phyloP scores from a whole-genome alignment of 2,329 filamentous ascomycete species.

The Pyricularia sp. region DNA sequence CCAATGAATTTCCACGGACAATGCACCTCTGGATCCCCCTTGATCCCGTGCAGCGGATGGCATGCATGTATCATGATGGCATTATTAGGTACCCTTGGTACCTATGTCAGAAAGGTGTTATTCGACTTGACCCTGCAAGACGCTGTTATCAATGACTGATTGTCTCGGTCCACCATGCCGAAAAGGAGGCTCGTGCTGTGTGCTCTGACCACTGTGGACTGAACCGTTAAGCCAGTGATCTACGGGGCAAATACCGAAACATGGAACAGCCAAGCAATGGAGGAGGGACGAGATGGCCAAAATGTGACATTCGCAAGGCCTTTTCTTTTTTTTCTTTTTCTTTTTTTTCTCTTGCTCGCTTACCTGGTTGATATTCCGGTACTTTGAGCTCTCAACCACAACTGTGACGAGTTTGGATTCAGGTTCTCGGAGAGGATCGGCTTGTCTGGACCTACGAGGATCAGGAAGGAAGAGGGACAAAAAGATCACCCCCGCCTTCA shows the following conservation, averaged over 20 bases:
- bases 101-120: neutral
- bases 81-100: too few relatives aligned
- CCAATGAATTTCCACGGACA: neutral
- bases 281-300: neutral
- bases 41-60: neutral
- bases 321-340: neutral
- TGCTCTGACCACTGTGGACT: neutral
- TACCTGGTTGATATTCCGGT: neutral
- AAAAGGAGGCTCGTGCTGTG: neutral
- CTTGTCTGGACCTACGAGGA: neutral
- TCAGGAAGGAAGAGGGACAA: neutral
- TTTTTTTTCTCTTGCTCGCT: too few relatives aligned
- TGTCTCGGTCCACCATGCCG: neutral
- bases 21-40: neutral
- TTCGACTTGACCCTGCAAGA: neutral
- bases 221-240: neutral
- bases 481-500: neutral
- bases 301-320: neutral
- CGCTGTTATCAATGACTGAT: neutral
- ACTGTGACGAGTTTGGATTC: neutral
- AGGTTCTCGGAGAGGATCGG: neutral
- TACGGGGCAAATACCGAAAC: neutral
- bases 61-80: neutral
- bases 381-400: neutral
- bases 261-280: neutral